Evolutionary conservation across 495 filamentous ascomycete genomes (phyloP), one percentile per base, ranked within the genome.

Genomic region (Aspergillus mulundensis): DNA sequence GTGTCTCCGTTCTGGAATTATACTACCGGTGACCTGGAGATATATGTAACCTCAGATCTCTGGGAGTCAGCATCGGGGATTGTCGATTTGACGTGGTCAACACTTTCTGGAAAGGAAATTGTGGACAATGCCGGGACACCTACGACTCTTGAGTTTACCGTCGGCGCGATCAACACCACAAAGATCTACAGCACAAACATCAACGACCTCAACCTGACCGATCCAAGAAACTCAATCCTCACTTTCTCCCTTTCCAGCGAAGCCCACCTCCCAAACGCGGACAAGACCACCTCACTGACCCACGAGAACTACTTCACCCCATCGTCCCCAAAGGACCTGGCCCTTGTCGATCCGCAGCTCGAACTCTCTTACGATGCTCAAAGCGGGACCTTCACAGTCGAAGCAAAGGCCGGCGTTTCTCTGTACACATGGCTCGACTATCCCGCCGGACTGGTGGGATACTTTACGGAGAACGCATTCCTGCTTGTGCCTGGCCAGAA

Each of bases 361-460:
- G 64, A 61, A 3, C 58, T 87, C 2, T 66, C 65, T 4, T 77
- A 79, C 50, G 65, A 78, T 49, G 57, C 53, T 0, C 16, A 40
- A 0, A 65, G 63, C 0, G 59, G 64, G 7, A 72, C 67, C 7
- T 87, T 88, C 58, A 80, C 77, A 0, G 77, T 88, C 1, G 70
- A 79, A 44, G 84, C 85, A 0, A 79, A 73, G 34, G 75, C 59
- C 23, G 85, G 80, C 0, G 74, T 84, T 0, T 84, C 85, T 0
- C 74, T 84, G 11, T 88, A 85, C 73, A 86, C 85, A 4, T 89
- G 86, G 86, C 69, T 89, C 2, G 82, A 83, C 54, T 75, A 85
- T 48, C 80, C 80, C 1, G 72, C 77, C 7, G 84, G 78, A 0
- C 70, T 78, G 14, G 70, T 87, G 18, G 73, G 83, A 0, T 78